phyloP scores from a whole-genome alignment of 2,329 filamentous ascomycete genomes.

The Pseudogymnoascus sp. region DNA sequence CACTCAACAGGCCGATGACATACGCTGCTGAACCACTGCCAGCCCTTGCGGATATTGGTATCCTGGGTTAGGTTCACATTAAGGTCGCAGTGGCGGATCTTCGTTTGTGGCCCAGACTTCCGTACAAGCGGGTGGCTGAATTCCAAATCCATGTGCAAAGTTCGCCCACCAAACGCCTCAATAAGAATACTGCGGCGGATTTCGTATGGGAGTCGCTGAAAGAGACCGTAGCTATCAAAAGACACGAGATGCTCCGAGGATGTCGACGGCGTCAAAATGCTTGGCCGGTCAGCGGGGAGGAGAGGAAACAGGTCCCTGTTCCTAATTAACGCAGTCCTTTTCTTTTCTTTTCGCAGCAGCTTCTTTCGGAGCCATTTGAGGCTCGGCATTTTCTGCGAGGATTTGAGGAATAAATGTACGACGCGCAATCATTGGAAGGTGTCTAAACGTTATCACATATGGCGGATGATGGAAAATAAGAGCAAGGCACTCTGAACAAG shows the following conservation, averaged over 20 bases:
- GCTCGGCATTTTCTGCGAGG: neutral
- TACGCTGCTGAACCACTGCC: neutral
- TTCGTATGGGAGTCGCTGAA: neutral
- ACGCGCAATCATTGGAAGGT: neutral
- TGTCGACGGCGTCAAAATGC: neutral
- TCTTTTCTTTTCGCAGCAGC: neutral
- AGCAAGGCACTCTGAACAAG: neutral
- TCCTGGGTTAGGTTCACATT: neutral
- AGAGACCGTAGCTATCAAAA: neutral
- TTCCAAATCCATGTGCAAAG: neutral
- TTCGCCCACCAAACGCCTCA: neutral
- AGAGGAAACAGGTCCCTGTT: neutral
- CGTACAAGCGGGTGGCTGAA: neutral
- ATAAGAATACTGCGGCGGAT: conserved; percentile 1
- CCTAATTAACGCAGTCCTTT: neutral
- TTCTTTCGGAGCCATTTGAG: neutral
- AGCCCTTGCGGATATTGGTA: neutral
- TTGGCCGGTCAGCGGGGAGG: neutral
- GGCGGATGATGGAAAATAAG: neutral
- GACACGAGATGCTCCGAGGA: neutral
- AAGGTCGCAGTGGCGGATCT: neutral
- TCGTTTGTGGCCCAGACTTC: neutral
- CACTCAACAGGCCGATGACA: neutral
- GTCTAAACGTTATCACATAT: neutral
- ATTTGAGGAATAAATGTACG: neutral